Conservation (phyloP, 306 rosid genomes). For the Myrica gale region DNA sequence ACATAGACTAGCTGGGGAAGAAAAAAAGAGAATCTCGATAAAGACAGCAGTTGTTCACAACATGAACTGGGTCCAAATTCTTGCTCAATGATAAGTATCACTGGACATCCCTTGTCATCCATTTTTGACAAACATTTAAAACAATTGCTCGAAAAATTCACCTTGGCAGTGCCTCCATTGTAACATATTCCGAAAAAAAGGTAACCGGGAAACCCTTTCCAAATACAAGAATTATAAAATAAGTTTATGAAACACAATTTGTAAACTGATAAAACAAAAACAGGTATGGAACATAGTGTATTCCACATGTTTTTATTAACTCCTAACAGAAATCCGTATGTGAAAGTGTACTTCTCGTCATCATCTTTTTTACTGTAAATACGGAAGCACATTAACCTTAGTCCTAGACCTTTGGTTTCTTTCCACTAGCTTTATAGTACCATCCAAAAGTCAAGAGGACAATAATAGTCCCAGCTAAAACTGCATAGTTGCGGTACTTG, state of each 20-base stretch:
- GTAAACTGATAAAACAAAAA: background rate
- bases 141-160: background rate
- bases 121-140: background rate
- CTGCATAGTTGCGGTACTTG: constrained; percentile 83
- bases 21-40: background rate
- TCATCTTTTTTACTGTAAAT: constrained; percentile 15
- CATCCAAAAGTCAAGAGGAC: constrained; percentile 64
- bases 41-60: background rate
- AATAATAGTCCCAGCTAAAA: constrained; percentile 72
- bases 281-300: background rate
- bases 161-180: background rate
- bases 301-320: background rate
- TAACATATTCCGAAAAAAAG: background rate
- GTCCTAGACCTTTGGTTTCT: constrained; percentile 90
- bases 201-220: background rate
- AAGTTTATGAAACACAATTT: background rate
- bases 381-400: constrained; percentile 32
- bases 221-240: constrained; percentile 4
- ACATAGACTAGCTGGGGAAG: no score
- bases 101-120: background rate
- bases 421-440: constrained; percentile 75
- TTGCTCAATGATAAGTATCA: background rate
- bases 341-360: background rate
- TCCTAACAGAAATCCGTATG: constrained; percentile 3
- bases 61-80: no score